Percentiles rank a stretch among this genome's conserved stretches.
Evolutionary conservation across 2,329 filamentous ascomycete genomes (phyloP).

Genomic region (Colletotrichum simmondsii): DNA sequence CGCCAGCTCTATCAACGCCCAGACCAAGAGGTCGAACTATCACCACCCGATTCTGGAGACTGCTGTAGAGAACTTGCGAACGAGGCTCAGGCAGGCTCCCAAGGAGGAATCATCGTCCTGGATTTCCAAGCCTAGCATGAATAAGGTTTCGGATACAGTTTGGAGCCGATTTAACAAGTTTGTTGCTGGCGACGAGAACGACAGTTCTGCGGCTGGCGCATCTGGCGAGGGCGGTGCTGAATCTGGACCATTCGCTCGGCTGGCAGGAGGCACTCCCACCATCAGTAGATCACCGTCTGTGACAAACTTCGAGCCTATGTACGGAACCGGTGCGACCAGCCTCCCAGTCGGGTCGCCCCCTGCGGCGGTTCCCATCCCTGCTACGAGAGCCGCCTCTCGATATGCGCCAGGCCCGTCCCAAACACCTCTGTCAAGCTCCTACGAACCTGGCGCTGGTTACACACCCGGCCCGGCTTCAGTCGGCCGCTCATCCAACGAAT

Average conservation of each 20-base stretch:
- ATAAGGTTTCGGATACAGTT: constrained; percentile 91
- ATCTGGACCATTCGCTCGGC: constrained; percentile 83
- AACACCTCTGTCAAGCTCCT: constrained; percentile 37
- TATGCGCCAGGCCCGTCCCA: constrained; percentile 56
- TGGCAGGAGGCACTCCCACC: constrained; percentile 80
- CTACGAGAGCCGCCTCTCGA: constrained; percentile 60
- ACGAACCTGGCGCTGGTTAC: background rate
- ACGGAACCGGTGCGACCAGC: constrained; percentile 63
- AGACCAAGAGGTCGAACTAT: constrained; percentile 87
- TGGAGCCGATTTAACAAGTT: constrained; percentile 97
- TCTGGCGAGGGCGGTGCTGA: constrained; percentile 68
- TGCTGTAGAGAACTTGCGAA: constrained; percentile 84
- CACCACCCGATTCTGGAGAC: constrained; percentile 81
- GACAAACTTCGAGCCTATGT: constrained; percentile 76
- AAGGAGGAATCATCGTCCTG: constrained; percentile 85
- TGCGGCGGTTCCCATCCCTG: constrained; percentile 45
- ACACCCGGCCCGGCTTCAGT: background rate
- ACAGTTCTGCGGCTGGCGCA: constrained; percentile 68
- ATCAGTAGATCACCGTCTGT: constrained; percentile 79
- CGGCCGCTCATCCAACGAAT: constrained; percentile 41
- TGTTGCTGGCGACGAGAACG: constrained; percentile 88
- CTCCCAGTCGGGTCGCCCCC: constrained; percentile 44
- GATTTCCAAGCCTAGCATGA: constrained; percentile 96
- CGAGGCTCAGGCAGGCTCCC: constrained; percentile 85
- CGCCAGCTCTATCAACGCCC: constrained; percentile 77